Percentiles rank a stretch among this genome's conserved stretches.
phyloP scores from a whole-genome alignment of 1,284 basidiomycete genomes.

The Afroboletus lepidellus region DNA sequence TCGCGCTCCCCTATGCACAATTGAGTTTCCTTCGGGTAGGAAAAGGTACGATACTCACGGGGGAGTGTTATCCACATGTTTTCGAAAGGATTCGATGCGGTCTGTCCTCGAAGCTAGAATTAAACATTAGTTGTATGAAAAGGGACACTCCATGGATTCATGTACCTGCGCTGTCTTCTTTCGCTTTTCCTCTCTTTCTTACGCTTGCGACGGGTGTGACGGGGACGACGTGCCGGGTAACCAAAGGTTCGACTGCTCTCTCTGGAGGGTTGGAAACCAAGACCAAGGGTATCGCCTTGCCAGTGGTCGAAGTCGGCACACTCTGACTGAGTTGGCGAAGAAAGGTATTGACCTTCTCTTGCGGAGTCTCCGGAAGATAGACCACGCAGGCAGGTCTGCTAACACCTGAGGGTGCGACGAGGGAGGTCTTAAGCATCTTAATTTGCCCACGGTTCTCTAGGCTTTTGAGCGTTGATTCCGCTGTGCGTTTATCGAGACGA shows the following conservation, averaged over 20 bases:
- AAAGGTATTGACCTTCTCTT: conserved; percentile 52
- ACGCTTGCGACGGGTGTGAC: conserved; percentile 20
- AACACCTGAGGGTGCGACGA: conserved; percentile 52
- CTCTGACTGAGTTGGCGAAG: conserved; percentile 49
- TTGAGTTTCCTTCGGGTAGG: conserved; percentile 12
- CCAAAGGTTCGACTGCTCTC: conserved; percentile 53
- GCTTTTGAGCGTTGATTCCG: conserved; percentile 53
- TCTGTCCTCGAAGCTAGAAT: conserved; percentile 58
- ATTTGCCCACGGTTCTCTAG: conserved; percentile 63
- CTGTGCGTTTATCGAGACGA: conserved; percentile 71
- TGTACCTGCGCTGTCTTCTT: conserved; percentile 33
- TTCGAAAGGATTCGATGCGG: conserved; percentile 79
- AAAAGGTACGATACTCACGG: conserved; percentile 55
- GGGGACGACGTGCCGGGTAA: conserved; percentile 56
- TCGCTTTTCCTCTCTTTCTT: conserved; percentile 41
- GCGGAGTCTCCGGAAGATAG: conserved; percentile 54
- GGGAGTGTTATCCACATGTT: conserved; percentile 80
- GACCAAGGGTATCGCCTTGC: too few species aligned
- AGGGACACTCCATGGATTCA: conserved; percentile 9
- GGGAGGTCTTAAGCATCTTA: conserved; percentile 60
- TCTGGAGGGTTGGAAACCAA: conserved; percentile 46
- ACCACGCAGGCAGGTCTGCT: conserved; percentile 55
- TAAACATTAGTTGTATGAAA: conserved; percentile 9
- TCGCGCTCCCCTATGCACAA: conserved; percentile 50
- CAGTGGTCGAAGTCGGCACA: conserved; percentile 33